Conservation (phyloP, 1,284 basidiomycete genomes). For the Melampsora americana region DNA sequence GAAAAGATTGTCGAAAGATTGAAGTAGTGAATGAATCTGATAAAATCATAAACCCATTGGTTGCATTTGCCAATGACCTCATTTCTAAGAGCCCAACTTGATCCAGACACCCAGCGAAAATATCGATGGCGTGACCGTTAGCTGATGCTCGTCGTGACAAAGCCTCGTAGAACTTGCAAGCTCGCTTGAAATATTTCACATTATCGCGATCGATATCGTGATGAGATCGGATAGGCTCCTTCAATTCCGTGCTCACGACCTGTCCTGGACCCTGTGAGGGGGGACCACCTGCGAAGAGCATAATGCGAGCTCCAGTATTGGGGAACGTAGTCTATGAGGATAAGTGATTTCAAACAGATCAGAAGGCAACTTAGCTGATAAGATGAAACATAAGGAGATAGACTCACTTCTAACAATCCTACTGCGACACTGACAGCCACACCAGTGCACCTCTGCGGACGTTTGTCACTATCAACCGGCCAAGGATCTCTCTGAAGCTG, state of each 20-base stretch:
- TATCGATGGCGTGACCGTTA: slow-evolving; percentile 91
- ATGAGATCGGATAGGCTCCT: slow-evolving; percentile 96
- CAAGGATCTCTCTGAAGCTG: slow-evolving; percentile 86
- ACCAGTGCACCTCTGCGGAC: slow-evolving; percentile 91
- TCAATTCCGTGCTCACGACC: slow-evolving; percentile 91
- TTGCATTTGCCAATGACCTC: slow-evolving; percentile 90
- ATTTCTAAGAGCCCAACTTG: slow-evolving; percentile 97
- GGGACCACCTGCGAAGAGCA: slow-evolving; percentile 96
- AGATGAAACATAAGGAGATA: not conserved
- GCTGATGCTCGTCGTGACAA: slow-evolving; percentile 89
- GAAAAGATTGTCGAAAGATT: slow-evolving; percentile 98
- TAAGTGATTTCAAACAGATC: not conserved
- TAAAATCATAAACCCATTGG: slow-evolving; percentile 92
- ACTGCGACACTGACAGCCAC: slow-evolving; percentile 91
- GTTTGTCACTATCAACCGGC: slow-evolving; percentile 94
- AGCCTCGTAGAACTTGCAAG: slow-evolving; percentile 94
- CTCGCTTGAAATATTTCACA: slow-evolving; percentile 96
- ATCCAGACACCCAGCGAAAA: slow-evolving; percentile 96
- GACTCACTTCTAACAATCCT: slow-evolving; percentile 77
- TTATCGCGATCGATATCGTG: slow-evolving; percentile 98
- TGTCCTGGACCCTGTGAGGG: slow-evolving; percentile 94
- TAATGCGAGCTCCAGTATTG: slow-evolving; percentile 91
- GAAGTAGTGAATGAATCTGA: slow-evolving; percentile 97
- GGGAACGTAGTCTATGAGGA: slow-evolving; percentile 77
- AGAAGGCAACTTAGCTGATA: not conserved